phyloP scores from a whole-genome alignment of 176 grass and related monocot species.

The Triticum turgidum region DNA sequence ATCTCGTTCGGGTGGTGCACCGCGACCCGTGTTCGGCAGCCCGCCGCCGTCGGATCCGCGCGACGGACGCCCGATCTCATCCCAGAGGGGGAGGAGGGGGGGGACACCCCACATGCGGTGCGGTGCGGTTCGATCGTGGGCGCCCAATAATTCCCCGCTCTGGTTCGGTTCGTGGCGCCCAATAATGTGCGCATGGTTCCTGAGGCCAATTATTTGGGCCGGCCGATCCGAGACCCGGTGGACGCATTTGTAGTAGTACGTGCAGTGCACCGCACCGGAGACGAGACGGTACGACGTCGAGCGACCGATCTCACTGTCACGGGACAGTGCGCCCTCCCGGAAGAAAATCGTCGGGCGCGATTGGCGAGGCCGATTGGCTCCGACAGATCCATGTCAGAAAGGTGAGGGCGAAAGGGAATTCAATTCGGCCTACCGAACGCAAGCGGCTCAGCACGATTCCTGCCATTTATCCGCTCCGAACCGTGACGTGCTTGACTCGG shows the following conservation, averaged over 20 bases:
- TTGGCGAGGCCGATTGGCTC: neutral
- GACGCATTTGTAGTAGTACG: too few relatives aligned
- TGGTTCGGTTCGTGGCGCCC: constrained; percentile 9
- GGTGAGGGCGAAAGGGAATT: neutral
- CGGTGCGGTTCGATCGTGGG: constrained; percentile 21
- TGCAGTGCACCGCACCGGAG: neutral
- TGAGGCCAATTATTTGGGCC: constrained; percentile 22
- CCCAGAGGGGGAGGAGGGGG: too few relatives aligned
- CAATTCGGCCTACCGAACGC: neutral
- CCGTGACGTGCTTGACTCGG: neutral
- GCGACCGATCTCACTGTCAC: neutral
- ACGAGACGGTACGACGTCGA: neutral
- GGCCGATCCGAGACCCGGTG: neutral
- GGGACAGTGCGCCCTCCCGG: neutral
- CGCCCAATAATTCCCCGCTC: constrained; percentile 29
- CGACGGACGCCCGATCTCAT: neutral
- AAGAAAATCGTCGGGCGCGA: neutral
- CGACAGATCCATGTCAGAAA: neutral
- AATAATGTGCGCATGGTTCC: constrained; percentile 35
- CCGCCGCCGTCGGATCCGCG: neutral
- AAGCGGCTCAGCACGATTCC: neutral
- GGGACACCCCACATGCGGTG: constrained; percentile 41
- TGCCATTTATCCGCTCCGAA: neutral
- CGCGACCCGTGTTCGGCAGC: neutral
- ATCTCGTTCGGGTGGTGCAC: constrained; percentile 14